phyloP scores from a whole-genome alignment of 192 early-diverging fungal genomes.

The Spinellus fusiger region DNA sequence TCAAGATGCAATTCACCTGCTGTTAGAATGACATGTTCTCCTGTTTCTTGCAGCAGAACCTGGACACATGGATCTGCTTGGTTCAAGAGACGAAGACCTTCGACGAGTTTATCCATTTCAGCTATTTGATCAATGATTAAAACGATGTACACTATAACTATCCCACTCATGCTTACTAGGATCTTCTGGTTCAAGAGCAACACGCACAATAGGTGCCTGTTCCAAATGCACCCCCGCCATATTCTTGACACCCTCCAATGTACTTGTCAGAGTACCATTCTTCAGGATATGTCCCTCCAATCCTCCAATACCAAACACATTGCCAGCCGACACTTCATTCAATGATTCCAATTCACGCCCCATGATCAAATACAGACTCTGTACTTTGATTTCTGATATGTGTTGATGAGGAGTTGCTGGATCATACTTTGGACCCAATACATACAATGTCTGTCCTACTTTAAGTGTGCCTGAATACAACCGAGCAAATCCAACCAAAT shows the following conservation, averaged over 20 bases:
- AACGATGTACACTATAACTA: neutral
- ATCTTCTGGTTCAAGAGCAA: slow-evolving; percentile 90
- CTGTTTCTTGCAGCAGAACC: slow-evolving; percentile 86
- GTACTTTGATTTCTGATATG: slow-evolving; percentile 67
- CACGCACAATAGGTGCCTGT: slow-evolving; percentile 89
- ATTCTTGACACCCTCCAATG: slow-evolving; percentile 58
- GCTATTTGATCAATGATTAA: slow-evolving; percentile 2
- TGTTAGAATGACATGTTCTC: slow-evolving; percentile 94
- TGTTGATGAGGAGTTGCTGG: slow-evolving; percentile 51
- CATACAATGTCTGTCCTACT: slow-evolving; percentile 81
- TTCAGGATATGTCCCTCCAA: slow-evolving; percentile 90
- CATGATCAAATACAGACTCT: slow-evolving; percentile 92
- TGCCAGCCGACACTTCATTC: slow-evolving; percentile 86
- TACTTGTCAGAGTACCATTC: slow-evolving; percentile 84
- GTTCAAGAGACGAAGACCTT: slow-evolving; percentile 86
- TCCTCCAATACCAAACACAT: slow-evolving; percentile 91
- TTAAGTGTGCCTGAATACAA: slow-evolving; percentile 88
- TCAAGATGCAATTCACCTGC: slow-evolving; percentile 97
- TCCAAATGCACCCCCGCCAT: slow-evolving; percentile 63
- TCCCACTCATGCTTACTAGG: slow-evolving; percentile 42
- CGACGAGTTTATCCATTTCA: slow-evolving; percentile 80
- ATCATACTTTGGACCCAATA: slow-evolving; percentile 92
- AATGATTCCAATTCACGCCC: slow-evolving; percentile 85
- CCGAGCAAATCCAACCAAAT: slow-evolving; percentile 87
- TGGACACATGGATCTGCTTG: slow-evolving; percentile 94